Percentiles rank a stretch among this genome's conserved stretches.
These are phyloP conservation scores for Fraxinus cuspidata DNA, from an alignment of 257 asterid species.

Conservation along the genomic window DNA sequence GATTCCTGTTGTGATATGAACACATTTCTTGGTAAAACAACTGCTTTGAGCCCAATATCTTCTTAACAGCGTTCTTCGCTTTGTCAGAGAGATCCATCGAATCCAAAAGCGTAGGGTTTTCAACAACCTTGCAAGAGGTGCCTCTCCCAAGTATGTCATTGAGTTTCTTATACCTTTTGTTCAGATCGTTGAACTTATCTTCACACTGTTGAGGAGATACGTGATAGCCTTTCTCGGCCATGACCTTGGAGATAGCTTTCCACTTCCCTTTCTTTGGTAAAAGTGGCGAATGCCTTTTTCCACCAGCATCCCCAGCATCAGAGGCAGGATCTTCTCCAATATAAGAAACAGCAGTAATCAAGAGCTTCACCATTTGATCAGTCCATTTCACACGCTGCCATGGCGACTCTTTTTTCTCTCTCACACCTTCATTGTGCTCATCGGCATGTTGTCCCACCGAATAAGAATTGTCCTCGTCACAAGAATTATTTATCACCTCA, in stretches of 20 bases:
- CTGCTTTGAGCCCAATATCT: conserved; percentile 29
- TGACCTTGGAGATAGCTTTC: conserved; percentile 32
- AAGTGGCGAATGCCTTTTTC: conserved; percentile 19
- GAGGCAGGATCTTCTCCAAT: conserved; percentile 27
- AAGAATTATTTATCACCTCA: conserved; percentile 10
- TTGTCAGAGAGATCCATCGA: conserved; percentile 25
- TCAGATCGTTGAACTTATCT: conserved; percentile 33
- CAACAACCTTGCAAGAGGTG: conserved; percentile 29
- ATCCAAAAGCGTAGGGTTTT: conserved; percentile 26
- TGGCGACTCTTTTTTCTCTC: conserved; percentile 29
- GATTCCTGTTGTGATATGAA: conserved; percentile 25
- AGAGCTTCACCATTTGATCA: conserved; percentile 34
- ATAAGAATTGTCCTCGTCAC: conserved; percentile 18
- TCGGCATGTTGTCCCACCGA: conserved; percentile 18
- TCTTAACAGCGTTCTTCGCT: conserved; percentile 22
- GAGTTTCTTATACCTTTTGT: conserved; percentile 32
- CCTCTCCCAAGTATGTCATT: conserved; percentile 37
- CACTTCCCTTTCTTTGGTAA: conserved; percentile 29
- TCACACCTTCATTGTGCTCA: conserved; percentile 26
- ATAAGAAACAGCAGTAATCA: conserved; percentile 31
- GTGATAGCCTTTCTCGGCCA: conserved; percentile 24
- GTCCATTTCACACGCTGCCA: conserved; percentile 38
- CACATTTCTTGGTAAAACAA: conserved; percentile 28
- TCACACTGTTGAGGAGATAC: conserved; percentile 35
- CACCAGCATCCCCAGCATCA: conserved; percentile 13